Base-by-base conservation (phyloP, 2,329 filamentous ascomycete species). In the Chrysosporium queenslandicum region DNA sequence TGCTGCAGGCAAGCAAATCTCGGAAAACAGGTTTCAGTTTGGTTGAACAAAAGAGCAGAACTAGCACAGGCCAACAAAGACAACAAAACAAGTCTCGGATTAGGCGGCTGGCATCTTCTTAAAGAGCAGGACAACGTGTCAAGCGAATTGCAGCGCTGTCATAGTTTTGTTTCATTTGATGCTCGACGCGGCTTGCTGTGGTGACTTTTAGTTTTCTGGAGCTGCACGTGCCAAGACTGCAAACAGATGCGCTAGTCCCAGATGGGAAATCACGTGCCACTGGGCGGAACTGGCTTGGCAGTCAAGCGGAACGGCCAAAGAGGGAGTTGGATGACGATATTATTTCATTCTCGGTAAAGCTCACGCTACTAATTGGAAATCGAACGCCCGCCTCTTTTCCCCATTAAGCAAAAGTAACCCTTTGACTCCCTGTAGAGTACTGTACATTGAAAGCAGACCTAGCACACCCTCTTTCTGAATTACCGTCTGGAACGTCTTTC, bases 401-500 rank as follows among this genome's bases (percentile, higher is more conserved):
- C n/a, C n/a, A n/a, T n/a, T n/a, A n/a, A n/a, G n/a, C n/a, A n/a
- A n/a, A n/a, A n/a, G n/a, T n/a, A n/a, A n/a, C 8, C 30, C 49
- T 9, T 37, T 18, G 36, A 50, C 4, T 6, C 8, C 47, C 23
- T 20, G 25, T 34, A 30, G 40, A 50, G n/a, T 18, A 43, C 23
- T 41, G 47, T 21, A 42, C 48, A 41, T 23, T 40, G 11, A 32
- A 21, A 30, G 2, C n/a, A 40, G 14, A 18, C 18, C n/a, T 18
- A 16, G 18, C 5, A 23, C 30, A 39, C n/a, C 7, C 7, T 21
- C 8, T 32, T 14, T 16, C 16, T 25, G n/a, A n/a, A n/a, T 39
- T 57, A 73, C 46, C 66, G 61, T 74, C 84, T 83, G 58, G 80
- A 77, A 62, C 77, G 77, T 66, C 82, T 82, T 69, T 94, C 88